Conservation (phyloP, 352 stramenopile genomes). For the Globisporangium alternatum region DNA sequence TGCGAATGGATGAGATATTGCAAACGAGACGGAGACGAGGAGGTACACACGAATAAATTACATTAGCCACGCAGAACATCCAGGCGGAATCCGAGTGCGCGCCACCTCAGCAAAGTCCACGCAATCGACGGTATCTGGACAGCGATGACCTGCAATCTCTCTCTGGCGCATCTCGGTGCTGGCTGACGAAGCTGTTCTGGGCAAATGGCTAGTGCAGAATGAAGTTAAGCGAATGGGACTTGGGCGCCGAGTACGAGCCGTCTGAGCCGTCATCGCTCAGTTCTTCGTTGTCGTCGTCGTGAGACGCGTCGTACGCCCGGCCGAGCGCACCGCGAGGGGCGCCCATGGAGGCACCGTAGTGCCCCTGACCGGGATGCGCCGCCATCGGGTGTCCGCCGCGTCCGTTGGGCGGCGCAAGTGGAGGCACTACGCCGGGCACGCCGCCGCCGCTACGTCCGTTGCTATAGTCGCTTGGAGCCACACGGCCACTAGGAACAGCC, state of each 20-base stretch:
- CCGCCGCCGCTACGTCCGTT: constrained; percentile 4
- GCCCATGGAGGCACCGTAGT: not conserved
- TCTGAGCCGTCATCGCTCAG: constrained; percentile 61
- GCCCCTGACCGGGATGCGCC: constrained; percentile 1
- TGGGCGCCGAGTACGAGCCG: constrained; percentile 47
- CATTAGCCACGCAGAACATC: constrained; percentile 6
- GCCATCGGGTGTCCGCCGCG: constrained; percentile 9
- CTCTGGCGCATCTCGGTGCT: not conserved
- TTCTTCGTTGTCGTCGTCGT: constrained; percentile 15
- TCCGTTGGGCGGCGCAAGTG: constrained; percentile 10
- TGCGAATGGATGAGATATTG: not conserved
- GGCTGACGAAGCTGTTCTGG: not conserved
- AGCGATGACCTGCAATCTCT: not conserved
- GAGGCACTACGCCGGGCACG: not conserved
- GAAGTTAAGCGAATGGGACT: constrained; percentile 84
- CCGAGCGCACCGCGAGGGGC: constrained; percentile 9
- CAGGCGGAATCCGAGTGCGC: not conserved
- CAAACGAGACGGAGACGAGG: not conserved
- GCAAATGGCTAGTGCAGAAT: constrained; percentile 53
- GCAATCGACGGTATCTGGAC: not conserved
- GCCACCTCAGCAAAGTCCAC: not conserved
- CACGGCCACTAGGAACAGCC: not conserved
- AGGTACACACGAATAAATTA: constrained; percentile 12
- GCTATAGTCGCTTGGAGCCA: not conserved
- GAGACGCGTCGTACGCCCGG: constrained; percentile 24